Percentiles rank a stretch among this genome's conserved stretches.
phyloP scores from a whole-genome alignment of 768 basidiomycete species.

The Termitomyces sp. region DNA sequence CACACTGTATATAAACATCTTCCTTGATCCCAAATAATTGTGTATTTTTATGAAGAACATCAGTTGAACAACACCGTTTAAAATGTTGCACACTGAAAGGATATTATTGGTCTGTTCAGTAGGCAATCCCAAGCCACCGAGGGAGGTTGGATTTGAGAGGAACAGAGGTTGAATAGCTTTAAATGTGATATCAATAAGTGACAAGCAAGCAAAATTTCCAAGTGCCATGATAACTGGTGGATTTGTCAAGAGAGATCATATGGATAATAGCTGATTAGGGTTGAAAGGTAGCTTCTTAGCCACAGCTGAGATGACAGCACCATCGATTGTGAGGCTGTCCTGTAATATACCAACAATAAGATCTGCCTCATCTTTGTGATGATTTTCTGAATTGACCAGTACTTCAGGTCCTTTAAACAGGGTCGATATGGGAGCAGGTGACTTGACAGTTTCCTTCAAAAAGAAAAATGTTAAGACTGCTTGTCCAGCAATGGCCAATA shows the following conservation, averaged over 20 bases:
- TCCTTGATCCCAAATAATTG: constrained; percentile 57
- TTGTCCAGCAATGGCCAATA: too few relatives aligned
- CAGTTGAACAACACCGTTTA: constrained; percentile 62
- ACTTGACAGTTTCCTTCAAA: constrained; percentile 47
- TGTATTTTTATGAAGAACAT: constrained; percentile 61
- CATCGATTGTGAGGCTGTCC: not conserved
- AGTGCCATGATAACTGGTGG: constrained; percentile 54
- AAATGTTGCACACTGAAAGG: constrained; percentile 50
- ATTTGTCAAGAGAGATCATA: constrained; percentile 44
- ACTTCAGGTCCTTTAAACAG: constrained; percentile 13
- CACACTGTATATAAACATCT: constrained; percentile 48
- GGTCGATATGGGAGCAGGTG: constrained; percentile 20
- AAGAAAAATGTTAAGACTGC: constrained; percentile 47
- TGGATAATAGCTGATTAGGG: constrained; percentile 35
- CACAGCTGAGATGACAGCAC: constrained; percentile 3
- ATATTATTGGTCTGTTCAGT: constrained; percentile 63
- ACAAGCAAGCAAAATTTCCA: constrained; percentile 59
- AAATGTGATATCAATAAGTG: constrained; percentile 62
- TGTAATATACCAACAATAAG: not conserved
- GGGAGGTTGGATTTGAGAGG: constrained; percentile 57
- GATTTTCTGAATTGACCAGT: not conserved
- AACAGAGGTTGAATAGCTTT: constrained; percentile 65
- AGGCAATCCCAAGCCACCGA: constrained; percentile 66
- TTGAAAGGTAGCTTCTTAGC: constrained; percentile 1
- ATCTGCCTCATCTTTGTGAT: not conserved